phyloP scores from a whole-genome alignment of 139 green algal genomes.

The Monoraphidium neglectum region DNA sequence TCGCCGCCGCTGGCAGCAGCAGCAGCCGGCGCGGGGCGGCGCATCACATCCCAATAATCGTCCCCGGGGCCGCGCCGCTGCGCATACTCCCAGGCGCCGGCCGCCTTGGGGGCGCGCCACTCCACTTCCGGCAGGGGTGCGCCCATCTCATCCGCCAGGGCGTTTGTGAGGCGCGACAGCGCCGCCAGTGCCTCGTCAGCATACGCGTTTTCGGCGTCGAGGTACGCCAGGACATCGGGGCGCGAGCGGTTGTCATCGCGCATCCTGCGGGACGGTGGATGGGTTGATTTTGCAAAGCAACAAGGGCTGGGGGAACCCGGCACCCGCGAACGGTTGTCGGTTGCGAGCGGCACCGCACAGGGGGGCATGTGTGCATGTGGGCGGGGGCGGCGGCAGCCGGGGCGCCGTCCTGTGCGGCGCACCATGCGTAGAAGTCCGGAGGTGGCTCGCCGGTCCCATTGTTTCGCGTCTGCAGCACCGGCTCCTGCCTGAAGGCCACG shows the following conservation, averaged over 20 bases:
- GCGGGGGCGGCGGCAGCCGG: too few species aligned
- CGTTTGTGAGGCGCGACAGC: constrained; percentile 1
- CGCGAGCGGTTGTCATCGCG: constrained; percentile 18
- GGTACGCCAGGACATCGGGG: constrained; percentile 13
- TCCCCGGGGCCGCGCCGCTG: constrained; percentile 18
- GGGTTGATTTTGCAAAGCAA: too few species aligned
- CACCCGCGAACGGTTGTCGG: too few species aligned
- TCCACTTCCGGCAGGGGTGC: constrained; percentile 6
- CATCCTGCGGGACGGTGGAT: constrained; percentile 28
- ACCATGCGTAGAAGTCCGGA: too few species aligned
- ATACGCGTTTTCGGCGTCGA: constrained; percentile 28
- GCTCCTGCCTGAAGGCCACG: too few species aligned
- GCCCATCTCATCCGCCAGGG: constrained; percentile 25
- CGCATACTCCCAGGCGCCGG: constrained; percentile 14
- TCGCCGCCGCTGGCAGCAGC: neutral
- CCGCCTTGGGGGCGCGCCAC: neutral
- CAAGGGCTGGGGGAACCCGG: too few species aligned
- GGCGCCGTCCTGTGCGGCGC: too few species aligned
- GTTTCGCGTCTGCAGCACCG: too few species aligned
- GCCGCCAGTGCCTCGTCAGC: neutral
- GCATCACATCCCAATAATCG: constrained; percentile 30
- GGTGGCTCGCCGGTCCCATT: too few species aligned
- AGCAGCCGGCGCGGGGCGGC: neutral
- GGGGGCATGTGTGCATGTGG: too few species aligned
- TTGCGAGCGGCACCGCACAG: too few species aligned